Evolutionary conservation across 2,329 filamentous ascomycete genomes (phyloP), one percentile per base, ranked within the genome.

Genomic region (Fusarium domesticum): DNA sequence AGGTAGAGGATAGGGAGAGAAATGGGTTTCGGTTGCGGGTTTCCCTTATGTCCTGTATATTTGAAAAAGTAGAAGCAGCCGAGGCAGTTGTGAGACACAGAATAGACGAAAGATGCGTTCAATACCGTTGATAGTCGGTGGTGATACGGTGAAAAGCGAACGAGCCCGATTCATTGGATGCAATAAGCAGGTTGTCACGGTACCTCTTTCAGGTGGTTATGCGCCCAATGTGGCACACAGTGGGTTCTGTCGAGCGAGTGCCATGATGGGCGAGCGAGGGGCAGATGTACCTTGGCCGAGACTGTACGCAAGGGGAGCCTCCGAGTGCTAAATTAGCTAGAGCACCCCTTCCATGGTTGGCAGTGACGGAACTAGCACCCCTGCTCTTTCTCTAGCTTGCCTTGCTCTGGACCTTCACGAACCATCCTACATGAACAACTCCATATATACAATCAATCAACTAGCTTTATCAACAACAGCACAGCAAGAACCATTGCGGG

Each of bases 321-420:
- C 37, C 35, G 17, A 48, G 23, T 42, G 17, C 34, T n/a, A 15
- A 37, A 28, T 25, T 35, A 19, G 35, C 35, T 18, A 17, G 23
- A 16, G 23, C 32, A 35, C 39, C 28, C 20, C 30, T 20, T 42
- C 38, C 31, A 12, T 28, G 3, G 14, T 28, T 28, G 10, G 10
- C 14, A 8, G 23, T 28, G 23, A 28, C 23, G 23, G 14, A 28
- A 28, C 23, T 12, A 28, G 14, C 14, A 28, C 23, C 23, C 23
- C 23, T 28, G 23, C 23, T 8, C 5, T 28, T 28, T 28, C 23
- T 28, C 23, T 12, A 12, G 10, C 10, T 12, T 28, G 14, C 10
- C 23, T 12, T 28, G 23, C 8, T 28, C 10, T 4, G 14, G 23
- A 10, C 23, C 10, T 28, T 12, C 4, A 28, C 23, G 23, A 28